Conservation (phyloP, 225 moss, liverwort and hornwort genomes). For the Polytrichum formosum region DNA sequence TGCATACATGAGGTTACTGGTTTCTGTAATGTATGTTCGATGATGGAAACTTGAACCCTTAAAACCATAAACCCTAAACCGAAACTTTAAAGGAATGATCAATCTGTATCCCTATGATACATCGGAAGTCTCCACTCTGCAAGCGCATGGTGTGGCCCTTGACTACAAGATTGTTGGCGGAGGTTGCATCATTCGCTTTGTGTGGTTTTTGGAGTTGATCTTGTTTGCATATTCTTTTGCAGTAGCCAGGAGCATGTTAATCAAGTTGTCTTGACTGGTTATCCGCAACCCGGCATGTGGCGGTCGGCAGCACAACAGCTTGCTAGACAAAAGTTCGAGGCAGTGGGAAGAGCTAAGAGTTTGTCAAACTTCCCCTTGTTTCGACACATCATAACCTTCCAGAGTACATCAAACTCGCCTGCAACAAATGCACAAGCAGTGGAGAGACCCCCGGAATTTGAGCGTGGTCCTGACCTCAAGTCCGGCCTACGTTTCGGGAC, state of each 20-base stretch:
- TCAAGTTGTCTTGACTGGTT: conserved; percentile 22
- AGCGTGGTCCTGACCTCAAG: conserved; percentile 24
- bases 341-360: conserved; percentile 16
- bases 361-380: conserved; percentile 16
- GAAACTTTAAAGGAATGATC: background rate
- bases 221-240: conserved; percentile 1
- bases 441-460: conserved; percentile 18
- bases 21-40: background rate
- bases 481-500: conserved; percentile 20
- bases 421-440: conserved; percentile 18
- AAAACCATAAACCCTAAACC: no score
- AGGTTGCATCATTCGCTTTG: background rate
- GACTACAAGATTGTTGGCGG: background rate
- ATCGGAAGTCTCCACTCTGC: background rate
- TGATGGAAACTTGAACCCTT: no score
- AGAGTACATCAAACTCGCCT: conserved; percentile 24
- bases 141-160: background rate
- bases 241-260: conserved; percentile 36
- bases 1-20: background rate
- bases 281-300: conserved; percentile 46
- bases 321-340: conserved; percentile 37
- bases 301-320: conserved; percentile 43
- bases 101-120: background rate
- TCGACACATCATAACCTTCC: conserved; percentile 34
- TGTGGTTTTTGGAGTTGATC: background rate